phyloP scores from a whole-genome alignment of 176 grass and related monocot genomes.

The Carex pumila region DNA sequence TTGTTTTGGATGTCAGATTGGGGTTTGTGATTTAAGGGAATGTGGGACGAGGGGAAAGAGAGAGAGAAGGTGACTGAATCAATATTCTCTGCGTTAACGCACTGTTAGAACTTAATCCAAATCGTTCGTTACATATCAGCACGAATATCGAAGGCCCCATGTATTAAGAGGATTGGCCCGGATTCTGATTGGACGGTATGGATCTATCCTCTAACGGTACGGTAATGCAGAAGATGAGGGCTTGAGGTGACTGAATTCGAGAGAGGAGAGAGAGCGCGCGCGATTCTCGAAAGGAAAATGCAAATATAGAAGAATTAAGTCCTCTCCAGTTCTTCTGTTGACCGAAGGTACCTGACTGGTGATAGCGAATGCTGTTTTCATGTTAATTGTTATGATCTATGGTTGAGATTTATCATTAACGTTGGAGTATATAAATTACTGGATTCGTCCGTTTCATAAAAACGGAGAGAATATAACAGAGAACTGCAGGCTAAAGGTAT shows the following conservation, averaged over 20 bases:
- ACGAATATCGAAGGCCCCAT: no score
- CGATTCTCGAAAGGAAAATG: constrained; percentile 2
- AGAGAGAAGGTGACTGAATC: not conserved
- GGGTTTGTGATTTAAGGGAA: constrained; percentile 14
- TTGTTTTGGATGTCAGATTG: not conserved
- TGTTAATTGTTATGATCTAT: not conserved
- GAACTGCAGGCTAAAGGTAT: not conserved
- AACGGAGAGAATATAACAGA: not conserved
- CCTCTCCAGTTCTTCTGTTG: not conserved
- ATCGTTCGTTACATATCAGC: no score
- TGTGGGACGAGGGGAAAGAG: not conserved
- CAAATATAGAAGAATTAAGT: constrained; percentile 6
- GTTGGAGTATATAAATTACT: not conserved
- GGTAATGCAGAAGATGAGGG: no score
- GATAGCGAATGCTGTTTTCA: not conserved
- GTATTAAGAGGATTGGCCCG: no score
- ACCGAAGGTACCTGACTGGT: no score
- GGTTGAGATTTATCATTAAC: not conserved
- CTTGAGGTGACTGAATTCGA: no score
- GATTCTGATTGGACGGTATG: no score
- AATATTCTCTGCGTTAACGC: no score
- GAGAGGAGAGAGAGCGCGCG: constrained; percentile 9
- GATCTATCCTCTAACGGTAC: no score
- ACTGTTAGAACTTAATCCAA: no score
- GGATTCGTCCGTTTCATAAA: not conserved